Base-by-base conservation (phyloP, 345 rosid genomes). In the Euphorbia pulcherrima region DNA sequence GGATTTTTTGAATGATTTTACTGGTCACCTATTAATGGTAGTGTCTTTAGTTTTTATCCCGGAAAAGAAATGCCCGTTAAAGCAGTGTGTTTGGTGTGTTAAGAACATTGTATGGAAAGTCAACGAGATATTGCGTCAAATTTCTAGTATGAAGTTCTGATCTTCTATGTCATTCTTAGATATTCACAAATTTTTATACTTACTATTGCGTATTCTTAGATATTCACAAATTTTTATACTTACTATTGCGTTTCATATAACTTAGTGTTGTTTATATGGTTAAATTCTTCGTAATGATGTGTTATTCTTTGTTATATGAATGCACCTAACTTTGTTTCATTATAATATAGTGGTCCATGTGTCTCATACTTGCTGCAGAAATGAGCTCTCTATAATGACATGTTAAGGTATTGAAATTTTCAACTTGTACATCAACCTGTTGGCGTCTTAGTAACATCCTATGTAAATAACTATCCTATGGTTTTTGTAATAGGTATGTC, bases 361-460 rank as follows among this genome's bases (percentile, higher is more conserved):
- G 96, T 78, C 56, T 94, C 99, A 5, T 94, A 94, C 83, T 41
- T 94, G 75, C 97, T 94, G 72, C 93, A 97, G 30, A 94, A 83
- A 79, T 78, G 99, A 81, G 97, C 99, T 1, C 87, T 94, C 50
- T 92, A 94, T 82, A 81, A 94, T 86, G 99, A 94, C 75, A 92
- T 94, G 97, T 83, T 92, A 60, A 95, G 99, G 99, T 94, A 79
- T 60, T 26, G 35, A 14, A 65, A 59, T 48, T 10, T 57, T 69
- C 28, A 13, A 8, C 44, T 60, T 16, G n/a, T 29, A n/a, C 35
- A 51, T 1, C 39, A 41, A 50, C 21, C 28, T 65, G 57, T 18
- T 48, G 16, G 18, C 16, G 35, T 24, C 58, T 52, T 51, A 40
- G 52, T 17, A 27, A 26, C 20, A 12, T 29, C 62, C 56, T 52